Evolutionary conservation across 805 yeast genomes (phyloP).

Genomic region (Ogataea naganishii): DNA sequence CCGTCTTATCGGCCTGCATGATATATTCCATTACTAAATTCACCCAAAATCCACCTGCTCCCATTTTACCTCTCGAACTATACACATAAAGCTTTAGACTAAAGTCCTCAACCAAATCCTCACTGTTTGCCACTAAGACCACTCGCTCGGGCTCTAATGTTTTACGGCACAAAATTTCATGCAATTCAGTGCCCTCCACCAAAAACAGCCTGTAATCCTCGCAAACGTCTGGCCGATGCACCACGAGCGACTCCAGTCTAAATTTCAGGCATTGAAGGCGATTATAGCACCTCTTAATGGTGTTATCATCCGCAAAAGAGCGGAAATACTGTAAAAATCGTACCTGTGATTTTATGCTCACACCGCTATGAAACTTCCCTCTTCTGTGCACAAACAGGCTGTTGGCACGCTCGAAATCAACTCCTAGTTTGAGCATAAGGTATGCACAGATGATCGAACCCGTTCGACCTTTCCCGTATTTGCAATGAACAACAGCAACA

Average conservation of each 20-base stretch:
- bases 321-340: constrained; percentile 53
- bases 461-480: constrained; percentile 87
- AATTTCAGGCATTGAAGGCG: too few relatives aligned
- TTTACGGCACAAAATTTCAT: too few relatives aligned
- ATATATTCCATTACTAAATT: constrained; percentile 2
- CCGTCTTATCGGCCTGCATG: background rate
- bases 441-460: constrained; percentile 71
- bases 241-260: background rate
- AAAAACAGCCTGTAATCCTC: constrained; percentile 4
- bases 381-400: constrained; percentile 46
- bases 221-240: constrained; percentile 1
- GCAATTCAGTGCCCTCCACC: constrained; percentile 3
- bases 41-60: constrained; percentile 3
- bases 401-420: constrained; percentile 38
- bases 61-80: too few relatives aligned
- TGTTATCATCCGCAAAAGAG: constrained; percentile 6
- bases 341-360: constrained; percentile 62
- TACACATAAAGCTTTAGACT: too few relatives aligned
- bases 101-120: too few relatives aligned
- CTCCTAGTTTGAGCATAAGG: constrained; percentile 39
- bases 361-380: constrained; percentile 50
- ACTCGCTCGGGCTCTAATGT: too few relatives aligned
- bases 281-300: too few relatives aligned
- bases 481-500: constrained; percentile 69
- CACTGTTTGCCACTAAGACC: too few relatives aligned